A percentile compares a stretch with the other conserved stretches of the same genome.
Evolutionary conservation across 352 stramenopile species (phyloP).

Genomic region (Pythium vanterpoolii): DNA sequence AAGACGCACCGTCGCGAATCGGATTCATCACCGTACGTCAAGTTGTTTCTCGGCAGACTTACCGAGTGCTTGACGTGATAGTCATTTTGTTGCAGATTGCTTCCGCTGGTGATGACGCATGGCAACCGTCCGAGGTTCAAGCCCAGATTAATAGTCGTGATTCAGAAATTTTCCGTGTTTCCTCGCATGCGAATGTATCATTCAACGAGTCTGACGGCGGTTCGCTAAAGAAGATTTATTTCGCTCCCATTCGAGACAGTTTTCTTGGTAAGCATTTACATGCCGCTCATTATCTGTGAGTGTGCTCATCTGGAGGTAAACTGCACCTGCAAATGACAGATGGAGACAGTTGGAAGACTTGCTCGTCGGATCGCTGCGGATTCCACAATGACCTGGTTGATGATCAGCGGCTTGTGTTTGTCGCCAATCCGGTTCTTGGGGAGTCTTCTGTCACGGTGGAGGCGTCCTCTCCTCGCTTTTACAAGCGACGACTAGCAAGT

Average conservation of each 20-base stretch:
- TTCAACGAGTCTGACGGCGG: not conserved
- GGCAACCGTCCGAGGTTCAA: conserved; percentile 25
- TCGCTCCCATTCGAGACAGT: not conserved
- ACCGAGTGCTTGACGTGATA: not conserved
- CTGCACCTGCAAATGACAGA: not conserved
- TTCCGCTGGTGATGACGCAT: conserved; percentile 6
- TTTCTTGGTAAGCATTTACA: not conserved
- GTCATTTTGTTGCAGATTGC: conserved; percentile 1
- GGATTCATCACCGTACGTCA: conserved; percentile 15
- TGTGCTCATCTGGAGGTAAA: conserved; percentile 2
- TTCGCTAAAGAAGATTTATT: conserved; percentile 5
- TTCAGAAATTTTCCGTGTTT: conserved; percentile 8
- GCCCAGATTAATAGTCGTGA: conserved; percentile 10
- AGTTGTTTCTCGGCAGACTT: not conserved
- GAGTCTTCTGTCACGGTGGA: conserved; percentile 13
- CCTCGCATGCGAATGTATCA: conserved; percentile 1
- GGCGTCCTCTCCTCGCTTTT: not conserved
- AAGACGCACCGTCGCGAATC: conserved; percentile 7
- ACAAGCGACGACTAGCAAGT: conserved; percentile 1
- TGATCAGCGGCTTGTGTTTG: not conserved
- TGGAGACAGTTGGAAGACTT: conserved; percentile 5
- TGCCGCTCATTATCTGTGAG: not conserved
- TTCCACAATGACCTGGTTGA: conserved; percentile 21
- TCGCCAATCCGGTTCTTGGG: not conserved
- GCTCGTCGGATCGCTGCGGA: conserved; percentile 10